Percentiles rank a stretch among this genome's conserved stretches.
These are phyloP conservation scores for Sugiyamaella boreocaroliniensis DNA, from an alignment of 805 yeast genomes.

Conservation along the genomic window DNA sequence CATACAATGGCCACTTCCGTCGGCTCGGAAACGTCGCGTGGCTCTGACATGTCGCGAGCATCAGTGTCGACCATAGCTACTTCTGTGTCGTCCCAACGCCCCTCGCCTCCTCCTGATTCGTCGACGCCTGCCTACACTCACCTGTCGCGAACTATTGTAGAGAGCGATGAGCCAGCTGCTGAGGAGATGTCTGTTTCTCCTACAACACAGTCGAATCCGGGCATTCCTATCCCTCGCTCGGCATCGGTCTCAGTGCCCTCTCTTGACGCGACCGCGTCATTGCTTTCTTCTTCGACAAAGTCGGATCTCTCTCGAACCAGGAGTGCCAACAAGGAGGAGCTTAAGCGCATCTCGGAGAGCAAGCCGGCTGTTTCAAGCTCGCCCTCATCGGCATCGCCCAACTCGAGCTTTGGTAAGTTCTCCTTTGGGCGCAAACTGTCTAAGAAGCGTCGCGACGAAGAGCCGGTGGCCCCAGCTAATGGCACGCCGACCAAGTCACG, in stretches of 20 bases:
- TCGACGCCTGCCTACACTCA: constrained; percentile 5
- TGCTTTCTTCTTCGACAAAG: constrained; percentile 1
- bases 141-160: constrained; percentile 2
- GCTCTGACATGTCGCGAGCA: neutral
- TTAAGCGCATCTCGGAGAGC: constrained; percentile 1
- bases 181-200: neutral
- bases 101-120: neutral
- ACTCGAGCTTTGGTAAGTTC: constrained; percentile 3
- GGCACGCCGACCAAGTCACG: constrained; percentile 7
- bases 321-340: constrained; percentile 2
- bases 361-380: neutral
- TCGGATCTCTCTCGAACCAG: constrained; percentile 1
- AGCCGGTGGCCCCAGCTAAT: neutral
- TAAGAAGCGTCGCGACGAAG: constrained; percentile 6
- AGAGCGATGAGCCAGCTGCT: constrained; percentile 1
- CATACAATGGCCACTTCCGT: neutral
- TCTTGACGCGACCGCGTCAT: neutral
- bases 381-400: neutral
- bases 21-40: neutral
- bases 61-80: neutral
- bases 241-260: constrained; percentile 4
- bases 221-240: constrained; percentile 4
- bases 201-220: neutral
- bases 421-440: constrained; percentile 9
- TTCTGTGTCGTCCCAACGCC: neutral